A percentile compares a stretch with the other conserved stretches of the same genome.
These are phyloP conservation scores for Backusella westeae DNA, from an alignment of 192 early-diverging fungal species.

Conservation along the genomic window DNA sequence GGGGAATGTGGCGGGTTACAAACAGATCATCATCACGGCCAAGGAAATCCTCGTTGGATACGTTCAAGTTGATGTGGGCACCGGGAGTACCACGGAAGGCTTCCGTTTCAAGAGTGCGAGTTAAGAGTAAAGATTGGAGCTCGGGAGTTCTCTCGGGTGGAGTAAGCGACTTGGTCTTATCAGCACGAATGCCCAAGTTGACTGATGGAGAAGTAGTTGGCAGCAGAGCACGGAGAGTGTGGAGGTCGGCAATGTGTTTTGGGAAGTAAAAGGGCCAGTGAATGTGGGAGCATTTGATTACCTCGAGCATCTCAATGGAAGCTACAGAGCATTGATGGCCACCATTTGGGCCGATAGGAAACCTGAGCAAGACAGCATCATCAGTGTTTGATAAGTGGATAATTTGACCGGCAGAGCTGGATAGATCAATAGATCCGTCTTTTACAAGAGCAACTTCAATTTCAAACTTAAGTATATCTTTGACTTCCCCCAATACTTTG, in stretches of 20 bases:
- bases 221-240: background rate
- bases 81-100: background rate
- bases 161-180: background rate
- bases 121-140: background rate
- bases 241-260: background rate
- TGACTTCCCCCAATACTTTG: background rate
- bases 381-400: background rate
- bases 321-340: background rate
- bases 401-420: background rate
- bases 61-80: background rate
- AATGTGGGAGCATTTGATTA: background rate
- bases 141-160: background rate
- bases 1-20: background rate
- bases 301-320: background rate
- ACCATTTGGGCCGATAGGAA: background rate
- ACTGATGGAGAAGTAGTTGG: background rate
- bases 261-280: background rate
- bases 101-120: background rate
- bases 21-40: background rate
- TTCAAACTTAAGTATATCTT: background rate
- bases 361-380: background rate
- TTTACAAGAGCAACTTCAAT: background rate
- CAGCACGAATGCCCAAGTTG: background rate
- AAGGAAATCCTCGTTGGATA: background rate
- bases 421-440: background rate